Evolutionary conservation across 2,329 filamentous ascomycete genomes (phyloP).

Genomic region (Colletotrichum paranaense): DNA sequence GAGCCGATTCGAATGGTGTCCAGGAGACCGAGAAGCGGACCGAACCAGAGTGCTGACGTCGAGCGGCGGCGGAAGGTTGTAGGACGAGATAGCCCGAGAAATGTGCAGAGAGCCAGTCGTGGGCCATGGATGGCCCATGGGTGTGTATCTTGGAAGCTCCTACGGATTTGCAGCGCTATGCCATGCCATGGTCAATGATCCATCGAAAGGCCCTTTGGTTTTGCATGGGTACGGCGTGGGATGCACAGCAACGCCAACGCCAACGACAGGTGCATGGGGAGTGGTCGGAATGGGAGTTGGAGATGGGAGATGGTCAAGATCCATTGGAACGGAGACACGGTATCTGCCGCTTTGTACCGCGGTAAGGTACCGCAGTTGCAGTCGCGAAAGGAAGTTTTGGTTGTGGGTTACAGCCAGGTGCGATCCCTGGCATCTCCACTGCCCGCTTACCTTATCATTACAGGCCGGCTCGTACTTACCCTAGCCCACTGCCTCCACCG

Average conservation of each 20-base stretch:
- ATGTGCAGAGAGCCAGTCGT: not conserved
- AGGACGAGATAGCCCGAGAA: not conserved
- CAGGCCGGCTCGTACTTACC: conserved; percentile 18
- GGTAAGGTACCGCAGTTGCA: conserved; percentile 29
- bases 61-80: not conserved
- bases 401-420: not conserved
- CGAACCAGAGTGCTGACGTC: not conserved
- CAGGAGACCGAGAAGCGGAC: not conserved
- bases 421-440: conserved; percentile 3
- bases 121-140: not conserved
- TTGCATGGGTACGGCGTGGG: conserved; percentile 13
- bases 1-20: not conserved
- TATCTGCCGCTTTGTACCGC: conserved; percentile 27
- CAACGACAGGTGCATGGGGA: not conserved
- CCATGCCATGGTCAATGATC: not conserved
- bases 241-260: not conserved
- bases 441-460: conserved; percentile 36
- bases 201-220: not conserved
- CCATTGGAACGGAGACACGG: conserved; percentile 24
- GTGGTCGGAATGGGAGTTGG: not conserved
- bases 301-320: not conserved
- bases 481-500: not conserved
- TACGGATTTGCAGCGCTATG: not conserved
- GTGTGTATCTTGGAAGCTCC: not conserved
- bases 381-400: not conserved